These are phyloP conservation scores for Eimeria necatrix DNA, from an alignment of 169 alveolate genomes.

Conservation along the genomic window DNA sequence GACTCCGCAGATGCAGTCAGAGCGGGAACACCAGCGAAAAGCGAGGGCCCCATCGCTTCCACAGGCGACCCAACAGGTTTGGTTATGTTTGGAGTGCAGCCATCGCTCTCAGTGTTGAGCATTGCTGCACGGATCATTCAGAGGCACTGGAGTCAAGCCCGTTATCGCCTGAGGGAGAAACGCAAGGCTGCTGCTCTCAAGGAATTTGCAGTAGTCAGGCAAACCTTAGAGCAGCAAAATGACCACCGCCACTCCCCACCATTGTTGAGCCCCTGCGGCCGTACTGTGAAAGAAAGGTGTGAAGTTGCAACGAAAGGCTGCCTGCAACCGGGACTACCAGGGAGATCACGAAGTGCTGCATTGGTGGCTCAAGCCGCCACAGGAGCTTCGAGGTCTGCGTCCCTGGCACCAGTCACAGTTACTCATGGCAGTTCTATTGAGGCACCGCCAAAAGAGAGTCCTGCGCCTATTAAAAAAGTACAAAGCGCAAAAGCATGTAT, in stretches of 20 bases:
- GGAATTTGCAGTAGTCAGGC: neutral
- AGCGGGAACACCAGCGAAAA: neutral
- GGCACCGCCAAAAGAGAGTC: no score
- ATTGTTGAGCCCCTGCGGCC: no score
- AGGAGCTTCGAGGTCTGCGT: neutral
- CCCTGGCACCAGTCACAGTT: no score
- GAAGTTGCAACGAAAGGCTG: neutral
- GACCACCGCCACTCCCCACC: no score
- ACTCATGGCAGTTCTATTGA: no score
- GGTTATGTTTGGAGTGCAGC: neutral
- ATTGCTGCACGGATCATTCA: slow-evolving; percentile 62
- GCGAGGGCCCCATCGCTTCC: neutral
- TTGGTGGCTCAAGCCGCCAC: neutral
- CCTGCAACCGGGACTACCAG: neutral
- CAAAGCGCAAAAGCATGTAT: no score
- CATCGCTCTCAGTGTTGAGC: slow-evolving; percentile 25
- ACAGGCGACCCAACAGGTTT: neutral
- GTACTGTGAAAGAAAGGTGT: neutral
- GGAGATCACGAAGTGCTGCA: neutral
- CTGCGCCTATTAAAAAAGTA: no score
- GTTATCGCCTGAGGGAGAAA: neutral
- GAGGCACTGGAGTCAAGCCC: slow-evolving; percentile 27
- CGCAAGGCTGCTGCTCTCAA: neutral
- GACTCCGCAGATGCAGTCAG: neutral
- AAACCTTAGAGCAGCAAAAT: no score